Evolutionary conservation across 2,329 filamentous ascomycete genomes (phyloP), one percentile per base, ranked within the genome.

Genomic region (Claviceps fusiformis): DNA sequence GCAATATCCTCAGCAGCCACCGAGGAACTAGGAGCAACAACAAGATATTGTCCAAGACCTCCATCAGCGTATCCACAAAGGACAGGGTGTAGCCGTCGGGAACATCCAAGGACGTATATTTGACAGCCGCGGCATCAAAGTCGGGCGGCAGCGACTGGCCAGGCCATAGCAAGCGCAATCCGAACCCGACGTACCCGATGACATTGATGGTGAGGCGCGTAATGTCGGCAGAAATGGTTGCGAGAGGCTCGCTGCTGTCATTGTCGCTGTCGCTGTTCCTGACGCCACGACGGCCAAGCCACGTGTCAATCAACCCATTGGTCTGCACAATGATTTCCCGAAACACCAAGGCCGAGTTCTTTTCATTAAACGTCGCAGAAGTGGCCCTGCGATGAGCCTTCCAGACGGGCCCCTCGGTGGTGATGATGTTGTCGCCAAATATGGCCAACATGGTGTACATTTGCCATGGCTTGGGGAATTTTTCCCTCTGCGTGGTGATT

Each of bases 291-390:
- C 24, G 24, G 24, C 11, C 73, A 5, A 78, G 69, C 82, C 83
- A 87, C 50, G 75, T 73, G 41, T 69, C 65, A 35, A 87, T 62
- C 78, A 88, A 78, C 13, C 77, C 75, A 58, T 78, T 71, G 0
- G 85, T 79, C 70, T 91, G 86, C 10, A 63, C 60, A 27, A 86
- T 71, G 1, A 78, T 75, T 64, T 87, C 83, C 9, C 70, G 71
- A 67, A 83, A 88, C 1, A 87, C 82, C 31, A 87, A 66, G 15
- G 76, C 74, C 55, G 87, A 84, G 66, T 89, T 91, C 69, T 78
- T 82, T 71, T 92, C 87, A 56, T 85, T 88, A 68, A 92, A 91
- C 4, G 81, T 81, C 0, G 86, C 81, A 33, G 83, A 80, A 0
- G 82, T 85, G 47, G 83, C 77, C 68, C 86, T 89, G 58, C 87